phyloP scores from a whole-genome alignment of 768 basidiomycete species.

The Rhodotorula kratochvilovae region DNA sequence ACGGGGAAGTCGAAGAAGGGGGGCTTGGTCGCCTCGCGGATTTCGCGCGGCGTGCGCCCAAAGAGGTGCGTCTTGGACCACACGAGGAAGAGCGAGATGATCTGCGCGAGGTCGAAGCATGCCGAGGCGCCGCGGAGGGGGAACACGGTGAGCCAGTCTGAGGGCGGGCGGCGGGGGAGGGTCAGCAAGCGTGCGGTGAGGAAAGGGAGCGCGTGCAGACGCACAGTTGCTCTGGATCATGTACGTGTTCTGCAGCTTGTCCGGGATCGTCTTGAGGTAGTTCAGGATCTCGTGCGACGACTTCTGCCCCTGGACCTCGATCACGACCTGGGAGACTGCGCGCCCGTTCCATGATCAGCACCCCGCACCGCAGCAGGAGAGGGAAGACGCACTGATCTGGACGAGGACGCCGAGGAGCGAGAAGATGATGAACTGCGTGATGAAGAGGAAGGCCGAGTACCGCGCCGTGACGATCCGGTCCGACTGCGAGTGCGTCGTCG shows the following conservation, averaged over 20 bases:
- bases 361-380: accelerated
- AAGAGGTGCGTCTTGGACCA: slow-evolving; percentile 80
- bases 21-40: slow-evolving; percentile 79
- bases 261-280: slow-evolving; percentile 52
- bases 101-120: slow-evolving; percentile 91
- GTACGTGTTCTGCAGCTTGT: slow-evolving; percentile 68
- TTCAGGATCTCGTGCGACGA: slow-evolving; percentile 53
- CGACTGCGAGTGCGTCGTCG: slow-evolving; percentile 39
- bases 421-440: slow-evolving; percentile 86
- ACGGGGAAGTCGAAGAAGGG: slow-evolving; percentile 75
- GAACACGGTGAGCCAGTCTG: slow-evolving; percentile 41
- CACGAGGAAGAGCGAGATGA: slow-evolving; percentile 71
- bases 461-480: slow-evolving; percentile 88
- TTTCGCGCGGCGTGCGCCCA: slow-evolving; percentile 83
- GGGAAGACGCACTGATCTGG: slow-evolving; percentile 14
- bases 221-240: slow-evolving; percentile 73
- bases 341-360: neutral
- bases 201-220: slow-evolving; percentile 61
- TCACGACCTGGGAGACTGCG: slow-evolving; percentile 52
- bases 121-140: slow-evolving; percentile 90
- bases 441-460: slow-evolving; percentile 88
- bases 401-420: slow-evolving; percentile 48
- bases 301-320: slow-evolving; percentile 45
- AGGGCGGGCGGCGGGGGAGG: neutral
- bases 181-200: slow-evolving; percentile 49